Base-by-base conservation (phyloP, 768 basidiomycete genomes). In the Dioszegia crocea region DNA sequence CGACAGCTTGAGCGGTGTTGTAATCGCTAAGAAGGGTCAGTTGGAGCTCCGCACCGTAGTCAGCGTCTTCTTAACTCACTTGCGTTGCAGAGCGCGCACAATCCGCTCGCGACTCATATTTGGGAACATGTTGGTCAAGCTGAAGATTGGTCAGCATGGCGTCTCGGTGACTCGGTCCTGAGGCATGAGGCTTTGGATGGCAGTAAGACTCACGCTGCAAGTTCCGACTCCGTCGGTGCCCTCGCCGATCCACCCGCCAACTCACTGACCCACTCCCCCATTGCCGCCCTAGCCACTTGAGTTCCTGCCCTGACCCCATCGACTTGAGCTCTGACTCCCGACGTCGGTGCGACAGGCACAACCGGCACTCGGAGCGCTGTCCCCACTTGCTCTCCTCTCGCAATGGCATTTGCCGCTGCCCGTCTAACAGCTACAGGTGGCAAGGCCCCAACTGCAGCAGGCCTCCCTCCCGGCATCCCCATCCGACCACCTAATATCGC, bases 81-180 rank as follows among this genome's bases (percentile, higher is more conserved):
- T 92, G 74, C 87, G 79, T 73, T 92, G 90, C 38, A 96, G 78
- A 11, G 90, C 86, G 21, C 82, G 83, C 1, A 91, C 82, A 10
- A 93, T 79, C 23, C 84, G 82, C 50, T 89, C 87, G 47, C 89
- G 81, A 36, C 83, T 82, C 27, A 88, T 70, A 70, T 88, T 84
- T 21, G 91, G 91, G 72, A 96, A 96, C 87, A 96, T 91, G 48
- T 78, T 81, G 45, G 83, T 83, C 54, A 93, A 67, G 46, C 88
- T 71, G 4, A 24, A 3, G 17, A 2, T 14, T 57, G n/a, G n/a
- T 31, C 46, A 23, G 1, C n/a, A 11, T 21, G 4, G n/a, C n/a
- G n/a, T n/a, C n/a, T n/a, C n/a, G n/a, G n/a, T n/a, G n/a, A n/a
- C n/a, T n/a, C n/a, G n/a, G n/a, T n/a, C n/a, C n/a, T n/a, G n/a